Base-by-base conservation (phyloP, 2,329 filamentous ascomycete genomes). In the Davidsoniella neocaledoniae region DNA sequence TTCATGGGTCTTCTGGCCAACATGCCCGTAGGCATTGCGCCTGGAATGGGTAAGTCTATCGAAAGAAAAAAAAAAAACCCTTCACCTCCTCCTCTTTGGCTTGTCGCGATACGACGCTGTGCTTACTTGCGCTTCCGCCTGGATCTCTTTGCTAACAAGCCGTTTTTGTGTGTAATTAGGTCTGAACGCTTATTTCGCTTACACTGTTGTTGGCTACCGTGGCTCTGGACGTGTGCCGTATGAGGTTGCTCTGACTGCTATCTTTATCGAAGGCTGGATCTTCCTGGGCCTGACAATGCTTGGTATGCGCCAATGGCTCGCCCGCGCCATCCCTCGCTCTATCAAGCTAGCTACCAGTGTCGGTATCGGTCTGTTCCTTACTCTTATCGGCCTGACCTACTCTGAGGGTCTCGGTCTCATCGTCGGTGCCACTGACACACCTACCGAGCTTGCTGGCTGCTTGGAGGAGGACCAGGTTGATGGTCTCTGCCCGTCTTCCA, bases 261-360 rank as follows among this genome's bases (percentile, higher is more conserved):
- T 91, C 56, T 93, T 94, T 61, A 81, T 91, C 12, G 86, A 94
- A 63, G 86, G 86, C 37, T 84, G 83, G 62, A 79, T 93, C 54
- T 94, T 94, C 65, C 76, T 93, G 46, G 83, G 68, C 1, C 72
- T 94, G 39, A 86, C 86, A 1, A 62, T 93, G 36, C 70, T 88
- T 48, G 86, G 86, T 37, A 73, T 94, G 67, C 81, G 86, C 12
- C 86, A 93, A 62, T 93, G 86, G 86, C 76, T 94, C 23, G 86
- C 86, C 16, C 78, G 85, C 56, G 80, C 83, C 41, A 86, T 93
- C 55, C 86, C 86, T 1, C 74, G 77, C 39, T 86, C 81, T 50
- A 88, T 94, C 66, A 94, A 93, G 65, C 77, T 91, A 50, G 86
- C 86, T 12, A 90, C 83, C 14, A 83, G 84, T 55, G 84, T 86